A percentile compares a stretch with the other conserved stretches of the same genome.
Conservation (phyloP, 148 eudicot species). For the Rhododendron henanense region DNA sequence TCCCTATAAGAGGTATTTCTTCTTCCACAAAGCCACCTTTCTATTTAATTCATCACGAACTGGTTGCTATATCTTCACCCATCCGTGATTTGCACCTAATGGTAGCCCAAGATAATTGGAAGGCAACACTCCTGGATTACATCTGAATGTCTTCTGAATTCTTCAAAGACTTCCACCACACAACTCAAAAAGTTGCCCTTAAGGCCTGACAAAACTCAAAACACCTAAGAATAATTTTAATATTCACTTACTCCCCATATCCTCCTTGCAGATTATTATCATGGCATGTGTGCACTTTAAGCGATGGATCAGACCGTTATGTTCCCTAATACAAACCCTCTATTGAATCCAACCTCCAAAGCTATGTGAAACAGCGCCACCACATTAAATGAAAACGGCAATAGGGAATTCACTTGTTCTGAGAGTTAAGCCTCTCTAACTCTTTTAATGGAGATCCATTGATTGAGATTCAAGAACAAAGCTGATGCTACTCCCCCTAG, state of each 20-base stretch:
- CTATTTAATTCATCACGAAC: not conserved
- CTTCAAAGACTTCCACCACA: not conserved
- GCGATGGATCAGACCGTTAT: not conserved
- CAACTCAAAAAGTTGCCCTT: not conserved
- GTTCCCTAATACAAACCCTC: not conserved
- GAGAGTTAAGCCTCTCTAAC: not conserved
- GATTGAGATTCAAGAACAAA: not conserved
- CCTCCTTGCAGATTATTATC: not conserved
- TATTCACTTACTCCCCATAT: not conserved
- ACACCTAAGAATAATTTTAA: not conserved
- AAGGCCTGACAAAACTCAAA: not conserved
- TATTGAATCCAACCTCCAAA: not conserved
- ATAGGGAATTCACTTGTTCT: not conserved
- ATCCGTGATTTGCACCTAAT: not conserved
- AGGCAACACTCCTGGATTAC: not conserved
- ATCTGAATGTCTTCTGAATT: not conserved
- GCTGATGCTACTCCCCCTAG: not conserved
- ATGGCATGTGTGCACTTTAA: not conserved
- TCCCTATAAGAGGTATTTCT: not conserved
- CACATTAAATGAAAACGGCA: not conserved
- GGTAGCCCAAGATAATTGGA: not conserved
- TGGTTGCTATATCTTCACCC: not conserved
- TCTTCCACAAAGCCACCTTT: not conserved
- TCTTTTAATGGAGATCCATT: not conserved
- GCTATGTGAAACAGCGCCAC: not conserved